Base-by-base conservation (phyloP, 2,329 filamentous ascomycete species). In the Penicillium sp. region DNA sequence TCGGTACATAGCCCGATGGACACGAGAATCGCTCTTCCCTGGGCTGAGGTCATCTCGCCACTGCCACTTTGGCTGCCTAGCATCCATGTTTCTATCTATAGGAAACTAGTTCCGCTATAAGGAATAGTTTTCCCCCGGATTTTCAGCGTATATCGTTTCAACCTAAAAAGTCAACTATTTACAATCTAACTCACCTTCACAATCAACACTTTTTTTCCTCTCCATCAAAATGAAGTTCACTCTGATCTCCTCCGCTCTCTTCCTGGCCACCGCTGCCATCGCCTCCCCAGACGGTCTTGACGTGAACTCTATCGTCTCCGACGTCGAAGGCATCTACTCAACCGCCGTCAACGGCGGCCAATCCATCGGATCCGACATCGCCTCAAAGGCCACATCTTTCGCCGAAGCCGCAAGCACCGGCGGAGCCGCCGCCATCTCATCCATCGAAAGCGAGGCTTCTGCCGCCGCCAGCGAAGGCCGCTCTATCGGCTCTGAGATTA, bases 201-300 rank as follows among this genome's bases (percentile, higher is more conserved):
- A 39, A 5, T 50, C 29, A 43, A 34, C 15, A 11, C 31, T 29
- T 36, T 38, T 36, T 29, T 31, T 29, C 27, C 49, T 43, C 13
- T n/a, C 23, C 23, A 27, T n/a, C 61, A 64, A 40, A 59, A 71
- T 71, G 69, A 68, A 70, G 56, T 63, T 69, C 61, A 64, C 63
- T 47, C 49, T 64, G 39, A 46, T 70, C 55, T 53, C 63, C 57
- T 67, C 68, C 34, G 45, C 60, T 36, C 61, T 71, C 53, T 55
- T 68, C 58, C 54, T 68, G 50, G 60, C 65, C 59, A 55, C 62
- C 25, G 57, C 61, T 49, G 59, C 63, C 61, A 46, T 68, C 40
- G 61, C 67, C 36, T 25, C 60, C 43, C 58, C 67, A 21, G 51
- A 62, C 19, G 52, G 52, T 43, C 13, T 52, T 54, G 59, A 59